phyloP scores from a whole-genome alignment of 2,329 filamentous ascomycete species.

The Metarhizium robertsii region DNA sequence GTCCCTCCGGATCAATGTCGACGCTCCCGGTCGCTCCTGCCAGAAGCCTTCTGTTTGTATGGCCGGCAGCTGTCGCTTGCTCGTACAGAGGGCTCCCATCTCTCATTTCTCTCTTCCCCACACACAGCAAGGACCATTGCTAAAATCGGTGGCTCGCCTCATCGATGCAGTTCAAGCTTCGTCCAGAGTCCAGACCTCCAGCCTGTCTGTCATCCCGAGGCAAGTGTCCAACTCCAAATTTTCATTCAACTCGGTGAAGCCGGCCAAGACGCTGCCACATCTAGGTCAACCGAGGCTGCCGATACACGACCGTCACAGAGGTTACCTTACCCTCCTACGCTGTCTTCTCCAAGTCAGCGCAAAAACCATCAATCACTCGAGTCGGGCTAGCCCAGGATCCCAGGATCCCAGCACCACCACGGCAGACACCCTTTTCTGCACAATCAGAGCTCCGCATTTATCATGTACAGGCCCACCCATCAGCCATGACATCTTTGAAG shows the following conservation, averaged over 20 bases:
- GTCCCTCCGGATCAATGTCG: too few relatives aligned
- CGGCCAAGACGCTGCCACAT: neutral
- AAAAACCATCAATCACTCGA: too few relatives aligned
- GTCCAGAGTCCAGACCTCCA: neutral
- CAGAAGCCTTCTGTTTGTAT: too few relatives aligned
- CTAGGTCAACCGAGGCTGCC: neutral
- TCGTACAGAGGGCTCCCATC: neutral
- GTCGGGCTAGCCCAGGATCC: too few relatives aligned
- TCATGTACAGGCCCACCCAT: neutral
- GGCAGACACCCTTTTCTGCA: neutral
- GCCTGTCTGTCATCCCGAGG: neutral
- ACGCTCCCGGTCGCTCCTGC: too few relatives aligned
- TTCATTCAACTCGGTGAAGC: neutral
- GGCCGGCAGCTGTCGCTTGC: too few relatives aligned
- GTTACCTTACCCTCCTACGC: neutral
- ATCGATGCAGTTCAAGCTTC: neutral
- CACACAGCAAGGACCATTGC: neutral
- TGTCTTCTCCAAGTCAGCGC: neutral
- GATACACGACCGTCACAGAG: neutral
- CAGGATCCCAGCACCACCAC: too few relatives aligned
- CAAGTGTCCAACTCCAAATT: neutral
- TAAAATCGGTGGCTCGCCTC: neutral
- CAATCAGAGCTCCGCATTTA: neutral
- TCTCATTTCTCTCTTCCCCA: neutral
- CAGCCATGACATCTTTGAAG: neutral